Evolutionary conservation across 805 yeast genomes (phyloP), one percentile per base, ranked within the genome.

Genomic region (Pichia thaimueangensis): DNA sequence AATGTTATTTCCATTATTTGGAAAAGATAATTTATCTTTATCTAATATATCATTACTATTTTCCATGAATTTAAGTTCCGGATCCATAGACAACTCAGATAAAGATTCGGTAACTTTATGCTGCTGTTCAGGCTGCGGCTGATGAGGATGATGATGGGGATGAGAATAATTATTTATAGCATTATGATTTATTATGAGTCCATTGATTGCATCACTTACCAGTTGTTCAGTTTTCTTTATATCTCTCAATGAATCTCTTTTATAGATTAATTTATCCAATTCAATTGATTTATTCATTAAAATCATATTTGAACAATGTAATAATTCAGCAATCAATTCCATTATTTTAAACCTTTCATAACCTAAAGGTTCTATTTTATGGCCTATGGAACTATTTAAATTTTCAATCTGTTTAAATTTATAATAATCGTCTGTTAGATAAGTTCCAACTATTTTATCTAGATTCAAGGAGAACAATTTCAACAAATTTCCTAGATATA

Each of bases 221-320:
- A 60, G 65, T 37, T 63, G 65, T 41, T 60, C 62, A 3, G 63
- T 60, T 33, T 69, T 63, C 37, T 79, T 67, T 19, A 80, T 70
- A 28, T 68, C 71, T 45, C 97, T 72, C 46, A 81, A 76, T 10
- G 65, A 59, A 53, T 89, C 96, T 39, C 97, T 74, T 45, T 81
- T 78, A 37, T 64, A 62, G 20, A 87, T 79, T 34, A 86, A 72
- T 24, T 70, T 69, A 46, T 60, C 86, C 81, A 42, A 84, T 80
- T 54, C 55, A 39, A 70, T 70, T 22, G 77, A 77, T 35, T 89
- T 87, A 59, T 91, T 93, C 60, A 93, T 73, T 19, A 89, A 69
- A 2, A 81, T 81, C 97, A 93, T 93, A 64, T 93, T 93, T 19
- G 96, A 87, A 57, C 98, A 93, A 63, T 93, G 98, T 43, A 93